Evolutionary conservation across 176 grass and related monocot species (phyloP), one percentile per base, ranked within the genome.

Genomic region (Metroxylon sagu): DNA sequence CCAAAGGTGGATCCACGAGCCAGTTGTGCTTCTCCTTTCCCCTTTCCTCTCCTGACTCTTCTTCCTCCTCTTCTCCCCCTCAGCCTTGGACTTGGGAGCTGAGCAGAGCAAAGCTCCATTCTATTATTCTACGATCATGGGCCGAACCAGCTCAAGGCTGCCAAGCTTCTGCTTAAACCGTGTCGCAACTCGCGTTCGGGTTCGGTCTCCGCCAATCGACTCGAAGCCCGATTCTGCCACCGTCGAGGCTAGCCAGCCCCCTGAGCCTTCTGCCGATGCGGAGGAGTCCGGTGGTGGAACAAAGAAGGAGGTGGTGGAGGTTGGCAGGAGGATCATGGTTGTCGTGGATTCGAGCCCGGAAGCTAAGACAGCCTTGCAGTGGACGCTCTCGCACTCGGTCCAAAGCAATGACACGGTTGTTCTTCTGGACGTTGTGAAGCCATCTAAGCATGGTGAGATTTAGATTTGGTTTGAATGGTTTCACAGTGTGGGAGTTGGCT

Each of bases 371-470:
- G 85, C 82, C 19, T 61, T 95, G 61, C 76, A 80, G 25, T 95
- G 85, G 89, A 82, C 79, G 56, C 85, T 95, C 31, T 85, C 89
- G 28, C 85, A 89, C 57, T 72, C 89, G 18, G 76, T 85, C 19
- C 85, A 83, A 27, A 65, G 69, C 0, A 64, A 68, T 60, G 89
- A 95, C 60, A 85, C 70, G 0, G 21, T 95, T 43, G 58, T 89
- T 71, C 89, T 95, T 26, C 82, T 95, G 21, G 71, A 83, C 52
- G 48, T 85, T 67, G 54, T 75, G 72, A 65, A 66, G 53, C 18
- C 72, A 19, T 48, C 60, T 66, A 78, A 85, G 69, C 62, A 61
- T 54, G 15, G 71, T 82, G 29, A 35, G 60, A 14, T 18, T 62
- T 62, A n/a, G 29, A n/a, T 62, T 12, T 18, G 30, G 18, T 3